These are phyloP conservation scores for Bisporella sp. DNA, from an alignment of 2,329 filamentous ascomycete genomes.

Conservation along the genomic window DNA sequence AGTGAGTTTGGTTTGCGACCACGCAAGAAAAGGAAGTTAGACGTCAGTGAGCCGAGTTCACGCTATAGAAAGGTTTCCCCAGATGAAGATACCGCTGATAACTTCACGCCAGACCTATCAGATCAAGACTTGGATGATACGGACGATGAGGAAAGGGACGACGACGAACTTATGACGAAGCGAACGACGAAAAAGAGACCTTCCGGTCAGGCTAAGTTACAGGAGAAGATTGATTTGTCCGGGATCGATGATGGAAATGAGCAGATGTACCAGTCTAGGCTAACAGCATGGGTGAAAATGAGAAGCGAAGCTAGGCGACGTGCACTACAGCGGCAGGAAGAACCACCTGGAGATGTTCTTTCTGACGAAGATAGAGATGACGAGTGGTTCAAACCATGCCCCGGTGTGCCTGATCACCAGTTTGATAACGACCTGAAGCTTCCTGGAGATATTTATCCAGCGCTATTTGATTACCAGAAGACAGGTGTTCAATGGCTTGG, in stretches of 20 bases:
- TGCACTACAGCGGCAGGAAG: conserved; percentile 27
- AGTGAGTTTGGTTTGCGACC: conserved; percentile 52
- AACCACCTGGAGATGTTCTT: conserved; percentile 33
- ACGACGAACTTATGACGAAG: conserved; percentile 34
- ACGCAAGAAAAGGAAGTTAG: conserved; percentile 45
- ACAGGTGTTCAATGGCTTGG: conserved; percentile 95
- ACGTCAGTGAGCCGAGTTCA: conserved; percentile 15
- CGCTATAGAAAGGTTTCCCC: neutral
- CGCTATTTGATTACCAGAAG: conserved; percentile 94
- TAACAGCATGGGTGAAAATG: conserved; percentile 67
- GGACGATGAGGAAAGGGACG: conserved; percentile 21
- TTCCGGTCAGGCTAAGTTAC: conserved; percentile 14
- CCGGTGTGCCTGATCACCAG: conserved; percentile 67
- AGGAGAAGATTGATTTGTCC: conserved; percentile 27
- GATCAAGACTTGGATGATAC: conserved; percentile 20
- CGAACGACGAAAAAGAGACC: conserved; percentile 31
- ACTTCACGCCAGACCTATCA: conserved; percentile 15
- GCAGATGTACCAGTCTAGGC: conserved; percentile 64
- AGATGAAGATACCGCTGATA: conserved; percentile 28
- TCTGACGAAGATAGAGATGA: conserved; percentile 34
- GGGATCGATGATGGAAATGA: conserved; percentile 85
- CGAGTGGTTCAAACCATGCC: conserved; percentile 84
- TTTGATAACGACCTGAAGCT: conserved; percentile 70
- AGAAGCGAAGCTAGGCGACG: conserved; percentile 51
- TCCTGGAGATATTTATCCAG: conserved; percentile 87